Evolutionary conservation across 2,329 filamentous ascomycete genomes (phyloP).

Genomic region (Fusarium keratoplasticum): DNA sequence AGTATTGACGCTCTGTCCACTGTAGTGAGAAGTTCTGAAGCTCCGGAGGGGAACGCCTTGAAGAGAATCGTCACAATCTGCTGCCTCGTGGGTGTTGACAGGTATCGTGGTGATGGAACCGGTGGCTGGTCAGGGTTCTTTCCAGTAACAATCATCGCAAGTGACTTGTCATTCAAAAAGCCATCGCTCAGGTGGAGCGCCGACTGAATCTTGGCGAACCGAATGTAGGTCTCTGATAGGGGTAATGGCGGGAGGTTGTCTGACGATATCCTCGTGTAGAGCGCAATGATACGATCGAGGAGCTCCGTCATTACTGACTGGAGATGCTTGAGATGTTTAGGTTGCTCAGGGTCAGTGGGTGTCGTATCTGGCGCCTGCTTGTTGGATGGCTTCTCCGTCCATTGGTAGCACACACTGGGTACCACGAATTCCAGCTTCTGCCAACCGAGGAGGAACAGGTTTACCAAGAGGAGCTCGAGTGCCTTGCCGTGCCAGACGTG

Average conservation of each 20-base stretch:
- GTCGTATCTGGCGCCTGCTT: constrained; percentile 46
- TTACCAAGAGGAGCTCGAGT: constrained; percentile 86
- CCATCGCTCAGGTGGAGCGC: constrained; percentile 75
- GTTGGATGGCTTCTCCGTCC: constrained; percentile 58
- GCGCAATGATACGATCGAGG: constrained; percentile 77
- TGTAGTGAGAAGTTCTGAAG: constrained; percentile 75
- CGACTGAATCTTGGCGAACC: constrained; percentile 77
- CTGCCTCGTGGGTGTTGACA: constrained; percentile 67
- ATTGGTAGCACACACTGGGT: constrained; percentile 66
- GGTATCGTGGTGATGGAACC: constrained; percentile 66
- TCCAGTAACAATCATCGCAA: constrained; percentile 75
- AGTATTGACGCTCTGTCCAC: constrained; percentile 83
- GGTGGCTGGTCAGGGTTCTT: constrained; percentile 63
- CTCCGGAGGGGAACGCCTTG: constrained; percentile 75
- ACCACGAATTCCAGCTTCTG: constrained; percentile 85
- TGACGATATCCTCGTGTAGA: constrained; percentile 77
- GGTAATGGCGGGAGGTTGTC: constrained; percentile 79
- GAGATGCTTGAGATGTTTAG: constrained; percentile 65
- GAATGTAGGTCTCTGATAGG: constrained; percentile 78
- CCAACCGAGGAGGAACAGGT: constrained; percentile 87
- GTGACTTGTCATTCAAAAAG: constrained; percentile 67
- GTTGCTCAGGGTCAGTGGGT: constrained; percentile 57
- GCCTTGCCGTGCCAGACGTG: constrained; percentile 98
- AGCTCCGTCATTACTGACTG: constrained; percentile 76
- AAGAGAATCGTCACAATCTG: constrained; percentile 75